phyloP scores from a whole-genome alignment of 352 stramenopile species.

The Phytopythium oedochilum region DNA sequence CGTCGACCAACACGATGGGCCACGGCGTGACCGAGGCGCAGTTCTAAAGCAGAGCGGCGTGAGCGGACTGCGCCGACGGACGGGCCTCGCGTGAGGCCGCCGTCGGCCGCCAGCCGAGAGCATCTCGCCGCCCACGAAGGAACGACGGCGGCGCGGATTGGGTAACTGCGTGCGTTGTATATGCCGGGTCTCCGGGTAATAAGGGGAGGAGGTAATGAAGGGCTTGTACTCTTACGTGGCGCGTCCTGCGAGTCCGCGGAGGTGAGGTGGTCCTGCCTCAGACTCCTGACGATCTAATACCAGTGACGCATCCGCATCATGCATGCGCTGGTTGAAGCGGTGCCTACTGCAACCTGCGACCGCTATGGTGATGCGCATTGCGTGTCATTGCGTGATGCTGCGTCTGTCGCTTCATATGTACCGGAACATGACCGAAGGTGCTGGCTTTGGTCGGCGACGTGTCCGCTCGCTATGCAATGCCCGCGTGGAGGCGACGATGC shows the following conservation, averaged over 20 bases:
- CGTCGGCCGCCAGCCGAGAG: background rate
- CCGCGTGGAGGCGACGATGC: no score
- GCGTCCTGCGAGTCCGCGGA: no score
- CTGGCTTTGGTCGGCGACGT: no score
- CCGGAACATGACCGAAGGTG: no score
- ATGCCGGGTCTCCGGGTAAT: background rate
- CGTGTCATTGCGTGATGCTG: background rate
- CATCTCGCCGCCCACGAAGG: background rate
- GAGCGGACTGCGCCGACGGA: background rate
- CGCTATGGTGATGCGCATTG: background rate
- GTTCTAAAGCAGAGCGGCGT: conserved; percentile 74
- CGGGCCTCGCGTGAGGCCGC: background rate
- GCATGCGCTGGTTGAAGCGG: background rate
- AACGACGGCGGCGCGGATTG: background rate
- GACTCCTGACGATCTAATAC: background rate
- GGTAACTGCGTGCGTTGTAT: conserved; percentile 1
- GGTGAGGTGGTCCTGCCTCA: background rate
- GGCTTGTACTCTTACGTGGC: conserved; percentile 1
- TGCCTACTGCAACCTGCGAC: background rate
- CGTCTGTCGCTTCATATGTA: background rate
- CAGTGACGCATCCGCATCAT: background rate
- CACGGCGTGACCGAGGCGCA: conserved; percentile 96
- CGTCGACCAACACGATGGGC: conserved; percentile 97
- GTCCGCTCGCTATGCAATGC: no score
- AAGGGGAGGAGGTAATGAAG: conserved; percentile 3